A percentile compares a stretch with the other conserved stretches of the same genome.
Conservation (phyloP, 1,284 basidiomycete species). For the Pseudozyma tsukubaensis region DNA sequence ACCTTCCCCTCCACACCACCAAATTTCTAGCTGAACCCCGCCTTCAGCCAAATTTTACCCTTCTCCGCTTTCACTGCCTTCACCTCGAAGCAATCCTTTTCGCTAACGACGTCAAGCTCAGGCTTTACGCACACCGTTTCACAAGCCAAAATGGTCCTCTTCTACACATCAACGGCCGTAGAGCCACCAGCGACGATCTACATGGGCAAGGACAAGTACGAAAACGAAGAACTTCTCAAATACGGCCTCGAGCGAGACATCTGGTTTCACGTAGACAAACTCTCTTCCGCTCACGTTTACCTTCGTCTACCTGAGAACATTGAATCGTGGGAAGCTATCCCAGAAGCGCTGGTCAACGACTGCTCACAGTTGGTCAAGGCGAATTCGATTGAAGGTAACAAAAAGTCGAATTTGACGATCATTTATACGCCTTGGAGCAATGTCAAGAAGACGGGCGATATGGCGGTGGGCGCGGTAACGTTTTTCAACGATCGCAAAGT, state of each 20-base stretch:
- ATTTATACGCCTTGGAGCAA: conserved; percentile 83
- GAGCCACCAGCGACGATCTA: conserved; percentile 82
- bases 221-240: conserved; percentile 85
- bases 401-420: conserved; percentile 90
- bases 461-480: conserved; percentile 88
- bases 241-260: conserved; percentile 76
- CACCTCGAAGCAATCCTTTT: background rate
- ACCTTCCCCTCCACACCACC: conserved; percentile 35
- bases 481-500: conserved; percentile 87
- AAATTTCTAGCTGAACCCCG: conserved; percentile 8
- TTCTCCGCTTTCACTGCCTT: background rate
- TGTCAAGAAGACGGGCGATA: conserved; percentile 64
- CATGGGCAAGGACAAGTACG: conserved; percentile 90
- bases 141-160: conserved; percentile 72
- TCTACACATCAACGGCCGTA: conserved; percentile 73
- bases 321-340: conserved; percentile 84
- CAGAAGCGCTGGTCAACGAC: conserved; percentile 81
- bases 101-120: background rate
- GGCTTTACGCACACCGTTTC: background rate
- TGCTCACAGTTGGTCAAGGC: conserved; percentile 96
- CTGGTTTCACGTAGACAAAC: conserved; percentile 75
- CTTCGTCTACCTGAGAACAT: conserved; percentile 83
- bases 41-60: conserved; percentile 1
- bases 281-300: conserved; percentile 73
- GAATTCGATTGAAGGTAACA: conserved; percentile 96